These are phyloP conservation scores for Trametes cingulata DNA, from an alignment of 768 basidiomycete species.

Conservation along the genomic window DNA sequence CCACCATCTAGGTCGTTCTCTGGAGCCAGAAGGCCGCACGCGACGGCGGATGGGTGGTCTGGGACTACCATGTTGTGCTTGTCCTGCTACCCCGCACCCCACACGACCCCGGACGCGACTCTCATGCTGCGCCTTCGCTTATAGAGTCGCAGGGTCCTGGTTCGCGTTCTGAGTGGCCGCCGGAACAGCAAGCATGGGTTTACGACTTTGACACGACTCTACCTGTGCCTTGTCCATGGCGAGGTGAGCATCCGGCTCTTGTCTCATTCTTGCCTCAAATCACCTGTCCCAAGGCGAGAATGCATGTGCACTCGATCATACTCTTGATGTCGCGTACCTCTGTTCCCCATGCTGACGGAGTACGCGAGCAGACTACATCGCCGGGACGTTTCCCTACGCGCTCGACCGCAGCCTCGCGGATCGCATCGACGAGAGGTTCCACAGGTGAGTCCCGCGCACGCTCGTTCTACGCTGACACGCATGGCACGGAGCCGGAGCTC, in stretches of 20 bases:
- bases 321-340: not conserved
- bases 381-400: slow-evolving; percentile 32
- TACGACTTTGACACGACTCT: slow-evolving; percentile 69
- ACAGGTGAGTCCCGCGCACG: slow-evolving; percentile 18
- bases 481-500: slow-evolving; percentile 2
- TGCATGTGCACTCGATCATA: not conserved
- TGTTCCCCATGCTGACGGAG: not conserved
- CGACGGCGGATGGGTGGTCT: slow-evolving; percentile 46
- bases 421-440: slow-evolving; percentile 19
- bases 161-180: not conserved
- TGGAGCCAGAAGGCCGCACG: slow-evolving; percentile 56
- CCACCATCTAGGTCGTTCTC: slow-evolving; percentile 52
- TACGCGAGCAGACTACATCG: slow-evolving; percentile 31
- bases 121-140: not conserved
- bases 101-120: not conserved
- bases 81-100: slow-evolving; percentile 42
- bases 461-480: not conserved
- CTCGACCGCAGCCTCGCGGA: slow-evolving; percentile 9
- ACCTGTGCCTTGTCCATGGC: slow-evolving; percentile 50
- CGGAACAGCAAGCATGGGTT: slow-evolving; percentile 45
- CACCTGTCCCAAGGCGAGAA: not conserved
- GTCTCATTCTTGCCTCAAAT: not conserved
- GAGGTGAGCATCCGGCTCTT: slow-evolving; percentile 39
- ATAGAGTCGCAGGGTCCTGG: not conserved
- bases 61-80: slow-evolving; percentile 78